Conservation (phyloP, 768 basidiomycete species). For the Russula virescens region DNA sequence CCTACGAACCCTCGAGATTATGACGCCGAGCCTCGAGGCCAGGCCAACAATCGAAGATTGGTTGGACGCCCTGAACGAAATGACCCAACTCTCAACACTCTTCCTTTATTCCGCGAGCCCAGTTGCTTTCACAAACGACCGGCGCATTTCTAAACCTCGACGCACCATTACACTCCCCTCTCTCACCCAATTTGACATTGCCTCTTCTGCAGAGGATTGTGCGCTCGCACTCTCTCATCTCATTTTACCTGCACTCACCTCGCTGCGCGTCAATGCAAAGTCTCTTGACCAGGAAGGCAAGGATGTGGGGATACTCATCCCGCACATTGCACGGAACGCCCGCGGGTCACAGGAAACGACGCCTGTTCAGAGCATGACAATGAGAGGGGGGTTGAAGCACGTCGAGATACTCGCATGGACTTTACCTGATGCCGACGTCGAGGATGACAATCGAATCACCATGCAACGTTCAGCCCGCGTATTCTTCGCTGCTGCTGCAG, state of each 20-base stretch:
- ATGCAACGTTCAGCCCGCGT: not conserved
- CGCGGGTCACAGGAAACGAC: not conserved
- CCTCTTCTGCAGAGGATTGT: not conserved
- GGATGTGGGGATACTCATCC: not conserved
- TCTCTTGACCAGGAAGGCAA: not conserved
- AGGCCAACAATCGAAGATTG: slow-evolving; percentile 5
- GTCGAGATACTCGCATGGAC: not conserved
- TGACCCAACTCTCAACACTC: slow-evolving; percentile 9
- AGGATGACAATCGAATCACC: no score
- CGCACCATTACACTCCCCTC: not conserved
- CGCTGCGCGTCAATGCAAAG: not conserved
- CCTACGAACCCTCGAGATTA: slow-evolving; percentile 5
- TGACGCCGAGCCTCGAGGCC: not conserved
- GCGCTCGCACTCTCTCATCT: slow-evolving; percentile 7
- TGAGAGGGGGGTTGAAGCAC: not conserved
- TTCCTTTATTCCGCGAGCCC: slow-evolving; percentile 4
- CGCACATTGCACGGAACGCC: not conserved
- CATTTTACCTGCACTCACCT: slow-evolving; percentile 3
- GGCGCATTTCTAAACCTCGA: not conserved
- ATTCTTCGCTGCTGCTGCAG: not conserved
- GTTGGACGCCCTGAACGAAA: slow-evolving; percentile 12
- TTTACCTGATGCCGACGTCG: not conserved
- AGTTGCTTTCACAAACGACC: not conserved
- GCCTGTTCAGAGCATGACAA: slow-evolving; percentile 6
- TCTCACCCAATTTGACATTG: not conserved